Evolutionary conservation across 768 basidiomycete species (phyloP), one percentile per base, ranked within the genome.

Genomic region (Kwoniella heveanensis): DNA sequence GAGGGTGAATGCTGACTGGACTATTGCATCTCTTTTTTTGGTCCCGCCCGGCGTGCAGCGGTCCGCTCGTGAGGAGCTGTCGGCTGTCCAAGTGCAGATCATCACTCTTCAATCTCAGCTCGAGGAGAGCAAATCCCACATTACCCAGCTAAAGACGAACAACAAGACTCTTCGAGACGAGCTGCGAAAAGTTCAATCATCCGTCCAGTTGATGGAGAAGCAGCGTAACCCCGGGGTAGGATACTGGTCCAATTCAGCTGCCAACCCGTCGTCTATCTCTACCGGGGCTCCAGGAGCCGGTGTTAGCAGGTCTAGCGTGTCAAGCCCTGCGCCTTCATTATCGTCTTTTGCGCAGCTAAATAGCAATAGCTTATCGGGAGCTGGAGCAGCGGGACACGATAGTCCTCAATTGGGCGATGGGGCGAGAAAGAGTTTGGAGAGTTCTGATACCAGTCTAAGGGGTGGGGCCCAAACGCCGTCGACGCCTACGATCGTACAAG

Each of bases 161-260:
- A 95, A 92, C 79, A 95, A 92, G 91, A 91, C 87, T 0, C 82
- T 98, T 19, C 88, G 94, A 9, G 96, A 98, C 56, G 95, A 99
- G 76, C 81, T 99, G 50, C 88, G 92, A 46, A 98, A 98, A 78
- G 88, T 99, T 1, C 96, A 98, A 79, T 90, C 89, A 0, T 95
- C 93, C 21, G 90, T 90, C 46, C 88, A 92, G 0, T 79, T 97
- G 27, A 83, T 97, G 26, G 95, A 98, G 73, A 85, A 88, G 51
- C 91, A 94, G 71, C 86, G 95, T 26, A 91, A 91, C 77, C 92
- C 95, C 0, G 94, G 95, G 22, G 89, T 93, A 8, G 92, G 95
- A 21, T 97, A 94, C 79, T 97, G 93, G 93, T 73, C 76, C 27
- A 65, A 44, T 44, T 44, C 39, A n/a, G n/a, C n/a, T 17, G 39